phyloP scores from a whole-genome alignment of 345 rosid species.

The Euphorbia lathyris region DNA sequence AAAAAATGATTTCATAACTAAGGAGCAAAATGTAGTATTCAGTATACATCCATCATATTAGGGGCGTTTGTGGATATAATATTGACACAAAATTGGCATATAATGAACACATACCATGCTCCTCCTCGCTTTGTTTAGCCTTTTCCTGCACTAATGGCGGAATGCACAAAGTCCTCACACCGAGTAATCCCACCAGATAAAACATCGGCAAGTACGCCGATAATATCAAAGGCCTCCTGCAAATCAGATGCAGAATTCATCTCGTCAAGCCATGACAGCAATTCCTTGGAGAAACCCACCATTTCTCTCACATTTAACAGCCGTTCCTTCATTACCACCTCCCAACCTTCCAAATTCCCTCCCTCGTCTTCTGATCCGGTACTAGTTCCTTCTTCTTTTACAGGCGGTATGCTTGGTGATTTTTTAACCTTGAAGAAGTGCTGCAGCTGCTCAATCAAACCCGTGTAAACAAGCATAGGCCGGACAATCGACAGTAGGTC shows the following conservation, averaged over 20 bases:
- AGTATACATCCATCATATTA: not conserved
- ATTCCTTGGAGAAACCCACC: conserved; percentile 79
- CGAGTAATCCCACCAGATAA: conserved; percentile 57
- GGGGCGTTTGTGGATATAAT: not conserved
- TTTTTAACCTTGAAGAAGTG: conserved; percentile 65
- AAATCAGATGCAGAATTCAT: conserved; percentile 66
- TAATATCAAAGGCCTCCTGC: conserved; percentile 86
- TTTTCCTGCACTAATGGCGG: conserved; percentile 65
- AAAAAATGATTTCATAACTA: conserved; percentile 11
- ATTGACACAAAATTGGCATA: not conserved
- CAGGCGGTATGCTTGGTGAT: conserved; percentile 25
- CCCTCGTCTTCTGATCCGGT: conserved; percentile 30
- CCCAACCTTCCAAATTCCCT: conserved; percentile 69
- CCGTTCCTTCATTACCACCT: conserved; percentile 69
- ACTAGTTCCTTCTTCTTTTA: conserved; percentile 44
- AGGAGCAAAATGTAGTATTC: conserved; percentile 13
- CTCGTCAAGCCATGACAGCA: conserved; percentile 80
- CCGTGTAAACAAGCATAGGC: conserved; percentile 85
- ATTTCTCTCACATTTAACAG: conserved; percentile 68
- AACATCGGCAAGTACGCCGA: conserved; percentile 72
- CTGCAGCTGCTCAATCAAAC: conserved; percentile 92
- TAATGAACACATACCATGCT: conserved; percentile 1
- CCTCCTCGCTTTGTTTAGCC: conserved; percentile 32
- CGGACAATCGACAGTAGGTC: conserved; percentile 64
- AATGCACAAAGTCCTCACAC: conserved; percentile 76